These are phyloP conservation scores for Rhinocladiella mackenziei DNA, from an alignment of 2,329 filamentous ascomycete genomes.

Conservation along the genomic window DNA sequence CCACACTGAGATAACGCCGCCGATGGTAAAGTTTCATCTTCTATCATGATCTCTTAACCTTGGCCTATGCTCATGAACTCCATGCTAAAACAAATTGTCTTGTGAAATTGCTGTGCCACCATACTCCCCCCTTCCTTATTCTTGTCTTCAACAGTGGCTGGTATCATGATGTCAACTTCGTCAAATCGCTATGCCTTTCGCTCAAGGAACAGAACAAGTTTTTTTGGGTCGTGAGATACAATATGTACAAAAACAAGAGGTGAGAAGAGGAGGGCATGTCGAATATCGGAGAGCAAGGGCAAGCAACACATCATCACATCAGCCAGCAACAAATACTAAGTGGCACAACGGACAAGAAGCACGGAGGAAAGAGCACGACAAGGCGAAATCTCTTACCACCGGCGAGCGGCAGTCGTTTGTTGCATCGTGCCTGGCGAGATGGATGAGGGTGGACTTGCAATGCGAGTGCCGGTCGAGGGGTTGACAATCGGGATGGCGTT, in stretches of 20 bases:
- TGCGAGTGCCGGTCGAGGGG: constrained; percentile 80
- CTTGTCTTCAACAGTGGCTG: constrained; percentile 24
- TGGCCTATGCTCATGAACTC: constrained; percentile 27
- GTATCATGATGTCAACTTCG: constrained; percentile 31
- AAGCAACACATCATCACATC: constrained; percentile 29
- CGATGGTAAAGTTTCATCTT: constrained; percentile 21
- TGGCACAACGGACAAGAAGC: constrained; percentile 25
- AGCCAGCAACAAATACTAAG: constrained; percentile 25
- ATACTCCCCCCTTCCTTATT: constrained; percentile 24
- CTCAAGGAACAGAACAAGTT: constrained; percentile 21
- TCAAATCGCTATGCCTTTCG: constrained; percentile 30
- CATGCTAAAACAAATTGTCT: constrained; percentile 26
- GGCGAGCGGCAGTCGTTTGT: constrained; percentile 41
- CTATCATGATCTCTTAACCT: constrained; percentile 25
- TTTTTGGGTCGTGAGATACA: constrained; percentile 22
- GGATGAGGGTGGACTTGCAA: constrained; percentile 80
- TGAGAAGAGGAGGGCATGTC: constrained; percentile 15
- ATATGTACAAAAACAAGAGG: constrained; percentile 24
- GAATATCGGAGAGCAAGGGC: constrained; percentile 20
- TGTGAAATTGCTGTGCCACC: constrained; percentile 28
- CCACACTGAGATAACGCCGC: constrained; percentile 16
- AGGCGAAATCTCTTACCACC: constrained; percentile 33
- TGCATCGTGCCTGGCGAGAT: constrained; percentile 64
- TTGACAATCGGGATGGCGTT: constrained; percentile 98
- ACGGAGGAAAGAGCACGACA: constrained; percentile 23